phyloP scores from a whole-genome alignment of 1,139 yeast genomes.

The Kurtzmaniella quercitrusa region DNA sequence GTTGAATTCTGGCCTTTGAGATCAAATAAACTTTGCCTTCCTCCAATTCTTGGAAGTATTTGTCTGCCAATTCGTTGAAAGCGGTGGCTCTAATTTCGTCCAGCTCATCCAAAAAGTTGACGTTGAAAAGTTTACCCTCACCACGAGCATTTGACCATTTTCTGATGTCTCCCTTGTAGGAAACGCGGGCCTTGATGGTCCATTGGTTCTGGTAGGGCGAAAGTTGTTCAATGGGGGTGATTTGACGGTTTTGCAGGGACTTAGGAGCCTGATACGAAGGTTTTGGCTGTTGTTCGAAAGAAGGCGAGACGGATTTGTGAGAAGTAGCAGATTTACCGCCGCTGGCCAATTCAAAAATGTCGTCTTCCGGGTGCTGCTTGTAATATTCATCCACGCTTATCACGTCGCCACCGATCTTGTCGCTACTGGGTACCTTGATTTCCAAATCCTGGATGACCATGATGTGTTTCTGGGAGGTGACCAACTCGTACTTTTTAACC shows the following conservation, averaged over 20 bases:
- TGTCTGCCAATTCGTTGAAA: conserved; percentile 82
- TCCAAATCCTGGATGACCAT: conserved; percentile 51
- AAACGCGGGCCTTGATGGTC: conserved; percentile 91
- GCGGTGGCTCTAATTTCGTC: conserved; percentile 97
- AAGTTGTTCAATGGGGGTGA: conserved; percentile 77
- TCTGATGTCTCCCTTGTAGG: conserved; percentile 82
- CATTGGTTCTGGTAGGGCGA: conserved; percentile 90
- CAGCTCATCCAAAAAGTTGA: conserved; percentile 86
- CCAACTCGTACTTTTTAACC: conserved; percentile 42
- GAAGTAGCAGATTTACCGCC: conserved; percentile 9
- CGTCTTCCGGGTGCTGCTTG: conserved; percentile 52
- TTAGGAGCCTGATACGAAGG: conserved; percentile 8
- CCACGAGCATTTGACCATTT: conserved; percentile 86
- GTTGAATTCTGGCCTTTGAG: conserved; percentile 74
- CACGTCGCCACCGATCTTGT: conserved; percentile 35
- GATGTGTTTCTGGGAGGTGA: conserved; percentile 49
- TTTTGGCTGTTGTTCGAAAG: conserved; percentile 5
- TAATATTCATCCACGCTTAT: conserved; percentile 51
- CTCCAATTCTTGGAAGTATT: conserved; percentile 66
- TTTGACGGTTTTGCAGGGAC: conserved; percentile 21
- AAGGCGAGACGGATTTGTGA: conserved; percentile 12
- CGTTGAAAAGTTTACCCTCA: conserved; percentile 85
- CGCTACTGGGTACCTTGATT: conserved; percentile 38
- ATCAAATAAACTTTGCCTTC: conserved; percentile 90
- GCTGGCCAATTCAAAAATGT: conserved; percentile 22